Evolutionary conservation across 768 basidiomycete species (phyloP).

Genomic region (Naganishia kalamii): DNA sequence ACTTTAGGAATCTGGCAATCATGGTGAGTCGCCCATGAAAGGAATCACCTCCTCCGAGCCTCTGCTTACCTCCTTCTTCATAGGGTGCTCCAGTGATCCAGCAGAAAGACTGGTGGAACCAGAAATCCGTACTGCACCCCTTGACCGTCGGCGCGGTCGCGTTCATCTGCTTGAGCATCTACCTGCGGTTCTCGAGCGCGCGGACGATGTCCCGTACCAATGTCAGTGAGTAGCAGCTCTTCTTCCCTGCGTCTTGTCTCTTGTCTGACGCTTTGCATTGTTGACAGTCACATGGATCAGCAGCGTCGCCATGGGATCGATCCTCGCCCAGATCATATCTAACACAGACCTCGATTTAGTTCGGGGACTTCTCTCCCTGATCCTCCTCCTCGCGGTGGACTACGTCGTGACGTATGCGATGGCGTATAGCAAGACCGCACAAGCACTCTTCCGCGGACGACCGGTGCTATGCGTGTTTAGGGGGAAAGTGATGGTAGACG

Average conservation of each 20-base stretch:
- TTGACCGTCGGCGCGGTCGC: not conserved
- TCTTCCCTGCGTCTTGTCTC: not conserved
- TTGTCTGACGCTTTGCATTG: not conserved
- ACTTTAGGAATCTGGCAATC: not conserved
- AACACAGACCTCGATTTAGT: not conserved
- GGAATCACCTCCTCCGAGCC: not conserved
- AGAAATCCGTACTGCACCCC: constrained; percentile 5
- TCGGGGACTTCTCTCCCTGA: not conserved
- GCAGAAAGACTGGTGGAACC: not conserved
- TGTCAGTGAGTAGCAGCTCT: not conserved
- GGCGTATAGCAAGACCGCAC: not conserved
- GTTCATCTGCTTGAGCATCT: not conserved
- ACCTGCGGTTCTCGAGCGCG: not conserved
- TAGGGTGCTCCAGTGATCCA: not conserved
- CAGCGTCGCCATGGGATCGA: not conserved
- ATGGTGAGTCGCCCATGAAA: not conserved
- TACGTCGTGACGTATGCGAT: not conserved
- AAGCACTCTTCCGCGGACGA: not conserved
- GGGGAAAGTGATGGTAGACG: not conserved
- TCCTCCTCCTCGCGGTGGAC: constrained; percentile 1
- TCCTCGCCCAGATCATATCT: not conserved
- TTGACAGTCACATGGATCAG: constrained; percentile 2
- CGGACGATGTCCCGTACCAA: not conserved
- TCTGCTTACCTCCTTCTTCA: not conserved
- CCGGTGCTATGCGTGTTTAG: not conserved